A percentile compares a stretch with the other conserved stretches of the same genome.
Evolutionary conservation across 257 asterid species (phyloP).

Genomic region (Primulina eburnea): DNA sequence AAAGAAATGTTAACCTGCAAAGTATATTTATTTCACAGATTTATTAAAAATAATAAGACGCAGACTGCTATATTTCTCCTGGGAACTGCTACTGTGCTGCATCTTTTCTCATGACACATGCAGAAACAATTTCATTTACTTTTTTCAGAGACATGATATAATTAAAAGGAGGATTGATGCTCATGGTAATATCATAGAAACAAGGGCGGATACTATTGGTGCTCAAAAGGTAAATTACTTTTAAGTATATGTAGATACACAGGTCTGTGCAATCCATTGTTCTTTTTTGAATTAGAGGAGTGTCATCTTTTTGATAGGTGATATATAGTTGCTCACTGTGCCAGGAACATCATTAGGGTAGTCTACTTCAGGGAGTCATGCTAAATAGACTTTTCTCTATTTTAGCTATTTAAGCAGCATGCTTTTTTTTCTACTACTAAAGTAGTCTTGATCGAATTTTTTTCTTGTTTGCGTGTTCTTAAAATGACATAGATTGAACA

Average conservation of each 20-base stretch:
- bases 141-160: slow-evolving; percentile 90
- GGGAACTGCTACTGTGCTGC: neutral
- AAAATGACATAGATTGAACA: slow-evolving; percentile 54
- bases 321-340: slow-evolving; percentile 19
- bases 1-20: slow-evolving; percentile 6
- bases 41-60: neutral
- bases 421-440: neutral
- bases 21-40: neutral
- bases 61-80: slow-evolving; percentile 13
- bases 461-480: slow-evolving; percentile 13
- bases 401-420: slow-evolving; percentile 5
- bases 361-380: slow-evolving; percentile 6
- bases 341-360: slow-evolving; percentile 18
- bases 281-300: slow-evolving; percentile 9
- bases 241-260: neutral
- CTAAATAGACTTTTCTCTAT: neutral
- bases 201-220: slow-evolving; percentile 91
- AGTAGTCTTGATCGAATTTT: slow-evolving; percentile 21
- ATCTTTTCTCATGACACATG: slow-evolving; percentile 11
- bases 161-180: slow-evolving; percentile 88
- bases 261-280: too few species aligned
- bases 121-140: slow-evolving; percentile 28
- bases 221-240: slow-evolving; percentile 57
- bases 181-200: slow-evolving; percentile 85
- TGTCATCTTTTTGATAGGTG: slow-evolving; percentile 20